Percentiles rank a stretch among this genome's conserved stretches.
These are phyloP conservation scores for Linaria vulgaris DNA, from an alignment of 257 asterid genomes.

Conservation along the genomic window DNA sequence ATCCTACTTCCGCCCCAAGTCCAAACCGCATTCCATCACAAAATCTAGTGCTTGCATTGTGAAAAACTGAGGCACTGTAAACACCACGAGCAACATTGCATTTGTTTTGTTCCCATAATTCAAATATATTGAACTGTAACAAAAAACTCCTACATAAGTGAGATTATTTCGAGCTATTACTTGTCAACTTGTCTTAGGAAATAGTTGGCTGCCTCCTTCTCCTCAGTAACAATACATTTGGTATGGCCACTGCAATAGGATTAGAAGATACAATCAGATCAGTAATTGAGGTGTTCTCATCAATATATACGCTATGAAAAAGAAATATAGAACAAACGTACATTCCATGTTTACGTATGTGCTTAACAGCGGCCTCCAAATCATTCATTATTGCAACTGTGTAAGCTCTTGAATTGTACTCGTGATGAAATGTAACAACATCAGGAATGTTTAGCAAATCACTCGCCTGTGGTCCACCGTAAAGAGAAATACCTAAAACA, in stretches of 20 bases:
- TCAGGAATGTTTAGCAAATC: slow-evolving; percentile 32
- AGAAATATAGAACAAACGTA: slow-evolving; percentile 19
- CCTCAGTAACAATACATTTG: slow-evolving; percentile 39
- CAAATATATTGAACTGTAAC: no score
- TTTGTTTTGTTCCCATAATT: not conserved
- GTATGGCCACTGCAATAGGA: no score
- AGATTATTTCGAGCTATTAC: slow-evolving; percentile 9
- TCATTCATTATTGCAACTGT: slow-evolving; percentile 56
- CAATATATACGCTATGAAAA: not conserved
- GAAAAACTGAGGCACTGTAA: slow-evolving; percentile 68
- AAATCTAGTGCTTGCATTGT: slow-evolving; percentile 69
- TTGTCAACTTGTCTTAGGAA: slow-evolving; percentile 40
- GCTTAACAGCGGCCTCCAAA: slow-evolving; percentile 48
- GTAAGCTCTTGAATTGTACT: slow-evolving; percentile 56
- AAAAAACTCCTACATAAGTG: not conserved
- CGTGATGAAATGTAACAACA: slow-evolving; percentile 49
- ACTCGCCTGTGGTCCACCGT: slow-evolving; percentile 61
- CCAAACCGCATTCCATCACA: slow-evolving; percentile 77
- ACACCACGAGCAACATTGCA: slow-evolving; percentile 8
- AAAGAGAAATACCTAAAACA: slow-evolving; percentile 45
- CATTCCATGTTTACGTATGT: slow-evolving; percentile 59
- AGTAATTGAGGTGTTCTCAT: not conserved
- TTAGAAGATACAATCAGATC: not conserved
- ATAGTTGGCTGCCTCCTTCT: slow-evolving; percentile 30
- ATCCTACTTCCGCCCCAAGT: slow-evolving; percentile 58